These are phyloP conservation scores for Aureobasidium melanogenum DNA, from an alignment of 2,329 filamentous ascomycete species.

Conservation along the genomic window DNA sequence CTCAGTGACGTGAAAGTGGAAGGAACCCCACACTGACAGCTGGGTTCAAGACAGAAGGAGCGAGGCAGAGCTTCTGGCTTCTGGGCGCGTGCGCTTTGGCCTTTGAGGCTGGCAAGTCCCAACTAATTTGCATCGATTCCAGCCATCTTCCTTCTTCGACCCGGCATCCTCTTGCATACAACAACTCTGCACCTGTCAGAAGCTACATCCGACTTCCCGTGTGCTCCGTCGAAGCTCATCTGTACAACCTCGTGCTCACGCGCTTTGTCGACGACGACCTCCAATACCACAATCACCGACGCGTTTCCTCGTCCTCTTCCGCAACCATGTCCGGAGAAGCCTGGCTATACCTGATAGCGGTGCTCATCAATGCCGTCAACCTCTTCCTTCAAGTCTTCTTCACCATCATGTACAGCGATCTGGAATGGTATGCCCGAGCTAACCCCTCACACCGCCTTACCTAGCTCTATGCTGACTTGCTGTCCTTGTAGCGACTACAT, in stretches of 20 bases:
- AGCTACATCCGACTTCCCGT: not conserved
- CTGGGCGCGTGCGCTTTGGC: slow-evolving; percentile 1
- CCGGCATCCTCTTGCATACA: not conserved
- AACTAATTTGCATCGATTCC: slow-evolving; percentile 2
- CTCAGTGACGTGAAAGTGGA: not conserved
- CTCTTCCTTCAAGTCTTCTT: slow-evolving; percentile 99
- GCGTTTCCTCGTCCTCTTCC: not conserved
- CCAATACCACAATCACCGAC: not conserved
- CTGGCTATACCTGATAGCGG: slow-evolving; percentile 86
- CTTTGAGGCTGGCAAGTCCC: not conserved
- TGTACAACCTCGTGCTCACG: not conserved
- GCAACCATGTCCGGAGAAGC: slow-evolving; percentile 31
- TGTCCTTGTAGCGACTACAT: slow-evolving; percentile 74
- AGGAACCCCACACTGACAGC: not conserved
- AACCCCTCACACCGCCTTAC: not conserved
- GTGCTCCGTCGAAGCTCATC: not conserved
- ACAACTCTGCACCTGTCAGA: not conserved
- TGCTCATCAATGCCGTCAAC: slow-evolving; percentile 99
- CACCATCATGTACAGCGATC: slow-evolving; percentile 99
- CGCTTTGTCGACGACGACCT: not conserved
- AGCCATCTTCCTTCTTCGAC: not conserved
- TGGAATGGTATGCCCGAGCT: slow-evolving; percentile 71
- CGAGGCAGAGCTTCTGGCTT: not conserved
- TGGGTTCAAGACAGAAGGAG: not conserved
- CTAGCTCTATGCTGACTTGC: not conserved